Conservation (phyloP, 2,329 filamentous ascomycete species). For the Xylaria hypoxylon region DNA sequence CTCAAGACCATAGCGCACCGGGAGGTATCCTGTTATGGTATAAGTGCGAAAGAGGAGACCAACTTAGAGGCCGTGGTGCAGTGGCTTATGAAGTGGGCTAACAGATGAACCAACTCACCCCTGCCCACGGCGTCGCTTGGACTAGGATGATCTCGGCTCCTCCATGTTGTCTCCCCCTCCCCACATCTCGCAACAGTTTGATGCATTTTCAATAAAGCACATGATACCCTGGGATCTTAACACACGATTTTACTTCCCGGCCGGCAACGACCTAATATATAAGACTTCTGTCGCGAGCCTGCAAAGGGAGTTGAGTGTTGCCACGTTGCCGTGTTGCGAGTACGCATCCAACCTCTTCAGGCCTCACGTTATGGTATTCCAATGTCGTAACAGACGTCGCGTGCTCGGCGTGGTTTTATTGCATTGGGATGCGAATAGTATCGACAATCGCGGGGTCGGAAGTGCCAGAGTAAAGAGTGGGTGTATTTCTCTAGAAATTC, state of each 20-base stretch:
- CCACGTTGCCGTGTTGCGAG: slow-evolving; percentile 41
- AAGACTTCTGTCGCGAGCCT: slow-evolving; percentile 51
- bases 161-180: slow-evolving; percentile 25
- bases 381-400: slow-evolving; percentile 41
- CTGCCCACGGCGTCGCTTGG: slow-evolving; percentile 17
- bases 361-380: slow-evolving; percentile 42
- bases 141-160: slow-evolving; percentile 6
- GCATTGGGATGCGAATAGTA: slow-evolving; percentile 44
- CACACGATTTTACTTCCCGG: slow-evolving; percentile 47
- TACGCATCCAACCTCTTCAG: slow-evolving; percentile 39
- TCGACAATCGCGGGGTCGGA: slow-evolving; percentile 42
- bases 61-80: slow-evolving; percentile 97
- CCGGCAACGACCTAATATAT: slow-evolving; percentile 52
- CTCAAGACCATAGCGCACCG: slow-evolving; percentile 89
- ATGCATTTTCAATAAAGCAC: slow-evolving; percentile 49
- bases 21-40: slow-evolving; percentile 98
- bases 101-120: slow-evolving; percentile 64
- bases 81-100: slow-evolving; percentile 93
- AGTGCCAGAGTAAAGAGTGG: slow-evolving; percentile 43
- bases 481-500: slow-evolving; percentile 41
- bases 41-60: slow-evolving; percentile 98
- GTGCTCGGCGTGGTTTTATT: slow-evolving; percentile 41
- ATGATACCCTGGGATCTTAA: slow-evolving; percentile 50
- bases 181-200: slow-evolving; percentile 43
- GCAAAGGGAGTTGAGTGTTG: slow-evolving; percentile 39